Conservation (phyloP, 768 basidiomycete species). For the Lactarius deliciosus region DNA sequence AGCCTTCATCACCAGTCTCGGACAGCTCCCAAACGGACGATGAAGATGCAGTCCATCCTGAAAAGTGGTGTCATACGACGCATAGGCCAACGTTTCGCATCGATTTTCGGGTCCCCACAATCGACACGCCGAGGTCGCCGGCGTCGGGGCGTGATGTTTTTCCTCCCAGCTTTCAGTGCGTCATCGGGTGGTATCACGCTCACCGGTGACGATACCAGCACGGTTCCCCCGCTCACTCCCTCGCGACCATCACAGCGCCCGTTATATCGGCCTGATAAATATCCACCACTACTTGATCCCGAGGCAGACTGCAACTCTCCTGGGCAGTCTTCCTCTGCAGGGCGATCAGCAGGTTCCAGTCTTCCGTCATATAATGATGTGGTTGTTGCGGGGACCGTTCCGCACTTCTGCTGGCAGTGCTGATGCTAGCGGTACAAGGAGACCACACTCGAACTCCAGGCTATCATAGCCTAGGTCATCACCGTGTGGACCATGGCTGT, state of each 20-base stretch:
- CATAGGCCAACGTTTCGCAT: constrained; percentile 54
- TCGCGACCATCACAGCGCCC: constrained; percentile 22
- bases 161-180: constrained; percentile 69
- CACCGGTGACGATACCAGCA: constrained; percentile 23
- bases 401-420: constrained; percentile 12
- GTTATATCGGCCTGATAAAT: constrained; percentile 22
- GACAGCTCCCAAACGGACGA: constrained; percentile 47
- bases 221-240: constrained; percentile 1
- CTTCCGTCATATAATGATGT: constrained; percentile 27
- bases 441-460: constrained; percentile 22
- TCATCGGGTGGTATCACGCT: constrained; percentile 38
- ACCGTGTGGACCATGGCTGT: constrained; percentile 1
- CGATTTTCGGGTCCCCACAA: constrained; percentile 39
- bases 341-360: background rate
- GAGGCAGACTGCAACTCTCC: constrained; percentile 10
- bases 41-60: constrained; percentile 42
- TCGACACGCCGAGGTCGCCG: constrained; percentile 35
- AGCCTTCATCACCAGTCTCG: constrained; percentile 50
- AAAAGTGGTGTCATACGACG: constrained; percentile 53
- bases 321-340: constrained; percentile 10
- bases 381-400: constrained; percentile 10
- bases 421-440: constrained; percentile 23
- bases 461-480: constrained; percentile 20
- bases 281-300: background rate
- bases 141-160: constrained; percentile 65